These are phyloP conservation scores for Clarireedia sp. DNA, from an alignment of 2,329 filamentous ascomycete genomes.

Conservation along the genomic window DNA sequence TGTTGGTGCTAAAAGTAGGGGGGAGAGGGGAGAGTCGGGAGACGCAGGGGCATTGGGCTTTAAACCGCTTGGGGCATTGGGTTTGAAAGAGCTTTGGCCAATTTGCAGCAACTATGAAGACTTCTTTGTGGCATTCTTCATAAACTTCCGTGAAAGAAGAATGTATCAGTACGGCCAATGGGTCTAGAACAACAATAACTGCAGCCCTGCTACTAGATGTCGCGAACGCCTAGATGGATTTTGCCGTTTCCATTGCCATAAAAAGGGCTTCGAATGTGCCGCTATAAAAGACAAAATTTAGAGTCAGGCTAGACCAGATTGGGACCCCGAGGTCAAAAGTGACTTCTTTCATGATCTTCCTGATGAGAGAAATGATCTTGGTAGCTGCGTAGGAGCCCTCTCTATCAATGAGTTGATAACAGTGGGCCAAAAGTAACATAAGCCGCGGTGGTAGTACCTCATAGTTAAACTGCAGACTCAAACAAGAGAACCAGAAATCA, in stretches of 20 bases:
- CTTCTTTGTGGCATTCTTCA: neutral
- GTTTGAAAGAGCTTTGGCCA: neutral
- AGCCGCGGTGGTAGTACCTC: too few relatives aligned
- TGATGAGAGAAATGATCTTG: neutral
- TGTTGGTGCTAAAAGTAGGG: too few relatives aligned
- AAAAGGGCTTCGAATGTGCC: neutral
- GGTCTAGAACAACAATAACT: neutral
- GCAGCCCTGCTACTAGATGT: neutral
- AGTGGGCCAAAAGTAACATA: too few relatives aligned
- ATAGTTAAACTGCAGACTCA: too few relatives aligned
- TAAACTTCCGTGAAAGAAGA: neutral
- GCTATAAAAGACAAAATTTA: neutral
- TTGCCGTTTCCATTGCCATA: neutral
- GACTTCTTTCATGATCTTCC: neutral
- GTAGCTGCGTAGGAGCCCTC: too few relatives aligned
- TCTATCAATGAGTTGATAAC: too few relatives aligned
- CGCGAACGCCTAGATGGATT: neutral
- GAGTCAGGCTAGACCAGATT: neutral
- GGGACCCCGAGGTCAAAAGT: neutral
- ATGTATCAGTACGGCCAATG: neutral
- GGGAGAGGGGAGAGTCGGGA: fast-evolving
- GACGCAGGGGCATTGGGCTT: too few relatives aligned
- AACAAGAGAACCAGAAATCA: too few relatives aligned
- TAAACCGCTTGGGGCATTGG: too few relatives aligned
- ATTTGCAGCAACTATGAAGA: neutral